Conservation (phyloP, 495 filamentous ascomycete species). For the Trichoderma asperelloides region DNA sequence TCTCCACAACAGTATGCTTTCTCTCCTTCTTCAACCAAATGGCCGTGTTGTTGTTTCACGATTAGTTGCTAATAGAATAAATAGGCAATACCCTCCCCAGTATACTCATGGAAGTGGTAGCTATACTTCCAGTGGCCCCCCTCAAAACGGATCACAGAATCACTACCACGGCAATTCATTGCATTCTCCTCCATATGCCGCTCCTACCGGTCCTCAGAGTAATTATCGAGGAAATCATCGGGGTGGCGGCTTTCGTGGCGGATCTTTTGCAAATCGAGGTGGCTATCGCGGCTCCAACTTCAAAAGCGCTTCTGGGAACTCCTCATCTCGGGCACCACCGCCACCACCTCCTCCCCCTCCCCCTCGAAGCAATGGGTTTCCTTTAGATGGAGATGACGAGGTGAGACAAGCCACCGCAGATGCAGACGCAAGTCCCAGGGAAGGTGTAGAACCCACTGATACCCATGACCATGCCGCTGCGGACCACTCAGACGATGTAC, state of each 20-base stretch:
- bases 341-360: background rate
- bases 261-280: constrained; percentile 11
- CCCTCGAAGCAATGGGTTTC: constrained; percentile 14
- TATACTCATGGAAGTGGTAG: constrained; percentile 41
- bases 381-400: constrained; percentile 40
- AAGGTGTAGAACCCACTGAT: constrained; percentile 20
- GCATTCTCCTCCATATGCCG: constrained; percentile 39
- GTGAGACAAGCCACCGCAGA: constrained; percentile 16
- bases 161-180: constrained; percentile 41
- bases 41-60: constrained; percentile 5
- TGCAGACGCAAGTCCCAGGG: background rate
- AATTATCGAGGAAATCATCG: constrained; percentile 46
- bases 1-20: constrained; percentile 51
- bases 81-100: constrained; percentile 49
- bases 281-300: constrained; percentile 27
- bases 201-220: constrained; percentile 38
- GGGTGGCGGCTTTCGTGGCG: constrained; percentile 17
- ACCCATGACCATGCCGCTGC: constrained; percentile 52
- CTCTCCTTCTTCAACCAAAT: background rate
- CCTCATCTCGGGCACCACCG: constrained; percentile 5
- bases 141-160: constrained; percentile 35
- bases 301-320: constrained; percentile 26
- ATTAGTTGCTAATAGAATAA: constrained; percentile 18
- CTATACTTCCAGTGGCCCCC: constrained; percentile 27
- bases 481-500: constrained; percentile 52